A percentile compares a stretch with the other conserved stretches of the same genome.
phyloP scores from a whole-genome alignment of 129 eudicot genomes.

The Gnaphalium uliginosum region DNA sequence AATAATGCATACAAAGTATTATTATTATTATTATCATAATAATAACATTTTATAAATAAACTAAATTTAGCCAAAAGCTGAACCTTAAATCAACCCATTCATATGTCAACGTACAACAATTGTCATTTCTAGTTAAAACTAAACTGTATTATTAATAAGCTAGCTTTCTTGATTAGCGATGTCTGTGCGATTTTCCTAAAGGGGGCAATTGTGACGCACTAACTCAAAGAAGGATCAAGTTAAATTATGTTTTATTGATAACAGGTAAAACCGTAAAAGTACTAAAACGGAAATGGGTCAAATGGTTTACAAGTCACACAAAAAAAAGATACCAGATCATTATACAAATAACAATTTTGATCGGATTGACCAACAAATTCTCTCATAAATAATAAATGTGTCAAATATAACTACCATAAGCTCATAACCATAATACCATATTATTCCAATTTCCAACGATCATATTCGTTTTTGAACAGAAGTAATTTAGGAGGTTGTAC shows the following conservation, averaged over 20 bases:
- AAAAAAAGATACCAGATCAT: background rate
- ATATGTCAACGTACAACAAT: background rate
- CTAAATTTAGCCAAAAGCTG: background rate
- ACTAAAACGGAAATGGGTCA: background rate
- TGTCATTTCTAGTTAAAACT: background rate
- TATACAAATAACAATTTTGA: background rate
- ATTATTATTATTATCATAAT: too few species aligned
- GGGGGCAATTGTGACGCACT: background rate
- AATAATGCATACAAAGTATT: too few species aligned
- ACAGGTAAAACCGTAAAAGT: background rate
- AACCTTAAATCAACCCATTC: background rate
- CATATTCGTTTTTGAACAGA: too few species aligned
- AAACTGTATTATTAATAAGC: background rate
- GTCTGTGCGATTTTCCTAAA: background rate
- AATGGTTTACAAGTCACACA: background rate
- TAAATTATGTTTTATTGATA: background rate
- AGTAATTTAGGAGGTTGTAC: too few species aligned
- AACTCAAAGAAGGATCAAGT: background rate
- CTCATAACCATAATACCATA: too few species aligned
- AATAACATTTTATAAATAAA: too few species aligned
- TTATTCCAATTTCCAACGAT: too few species aligned
- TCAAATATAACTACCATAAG: too few species aligned
- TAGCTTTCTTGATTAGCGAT: background rate
- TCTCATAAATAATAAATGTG: too few species aligned
- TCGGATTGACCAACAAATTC: background rate